Base-by-base conservation (phyloP, 768 basidiomycete species). In the Lactarius quietus region DNA sequence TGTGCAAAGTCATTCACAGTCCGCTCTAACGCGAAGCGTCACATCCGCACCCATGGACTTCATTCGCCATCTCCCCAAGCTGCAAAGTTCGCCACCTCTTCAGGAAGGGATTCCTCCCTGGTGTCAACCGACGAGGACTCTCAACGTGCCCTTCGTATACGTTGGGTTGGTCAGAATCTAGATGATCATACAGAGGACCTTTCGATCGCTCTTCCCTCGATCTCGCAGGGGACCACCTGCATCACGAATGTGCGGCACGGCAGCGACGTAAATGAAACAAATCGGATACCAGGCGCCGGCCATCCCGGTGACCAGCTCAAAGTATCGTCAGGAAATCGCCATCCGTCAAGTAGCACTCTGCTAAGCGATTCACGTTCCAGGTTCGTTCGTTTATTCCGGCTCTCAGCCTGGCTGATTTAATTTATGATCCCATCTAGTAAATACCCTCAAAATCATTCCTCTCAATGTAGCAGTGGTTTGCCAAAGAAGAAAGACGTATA, bases 21-120 rank as follows among this genome's bases (percentile, higher is more conserved):
- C 20, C 84, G 88, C 20, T 92, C 90, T 9, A 92, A 92, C 68
- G 89, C 89, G 20, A 89, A 86, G 73, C 83, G 90, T 36, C 90
- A 92, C 71, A 79, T 90, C 43, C 86, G 88, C 48, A 91, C 88
- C 1, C 90, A 92, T 68, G 86, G 87, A n/a, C 78, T 86, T 33
- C 78, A 79, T 68, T 72, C 74, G 2, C 61, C 71, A 12, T 70
- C 75, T 39, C 57, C 67, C 48, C 62, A 66, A 26, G 48, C 65
- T 23, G 31, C 61, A 17, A 61, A 57, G 14, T 28, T 54, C 3
- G 29, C 56, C 14, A 28, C 41, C 3, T 23, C 51, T 18, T 26
- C 63, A 17, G 64, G 64, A 56, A 57, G 57, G 6, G 65, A 59
- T 26, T 66, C 61, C 3, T 54, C 56, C 2, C 38, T 54, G 1